phyloP scores from a whole-genome alignment of 2,329 filamentous ascomycete genomes.

The Setomelanomma holmii region DNA sequence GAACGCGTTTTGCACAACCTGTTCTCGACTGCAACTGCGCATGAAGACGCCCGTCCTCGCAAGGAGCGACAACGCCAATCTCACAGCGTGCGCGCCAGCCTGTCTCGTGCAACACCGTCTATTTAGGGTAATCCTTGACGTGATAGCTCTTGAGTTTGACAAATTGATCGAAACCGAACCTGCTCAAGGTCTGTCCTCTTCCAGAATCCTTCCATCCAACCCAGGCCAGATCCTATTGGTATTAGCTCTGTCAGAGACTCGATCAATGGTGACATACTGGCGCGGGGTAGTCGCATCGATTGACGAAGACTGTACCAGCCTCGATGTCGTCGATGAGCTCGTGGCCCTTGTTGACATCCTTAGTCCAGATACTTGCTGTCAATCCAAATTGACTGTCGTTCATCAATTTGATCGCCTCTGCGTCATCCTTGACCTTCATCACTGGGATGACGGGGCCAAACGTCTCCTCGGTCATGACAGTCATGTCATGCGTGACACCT shows the following conservation, averaged over 20 bases:
- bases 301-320: slow-evolving; percentile 95
- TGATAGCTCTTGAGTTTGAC: slow-evolving; percentile 97
- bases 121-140: slow-evolving; percentile 77
- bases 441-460: slow-evolving; percentile 93
- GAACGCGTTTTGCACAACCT: slow-evolving; percentile 17
- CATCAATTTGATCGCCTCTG: slow-evolving; percentile 84
- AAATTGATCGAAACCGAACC: slow-evolving; percentile 93
- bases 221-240: slow-evolving; percentile 82
- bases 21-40: background rate
- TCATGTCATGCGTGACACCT: slow-evolving; percentile 81
- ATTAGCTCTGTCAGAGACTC: slow-evolving; percentile 14
- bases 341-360: slow-evolving; percentile 77
- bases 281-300: slow-evolving; percentile 89
- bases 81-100: slow-evolving; percentile 11
- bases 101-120: slow-evolving; percentile 23
- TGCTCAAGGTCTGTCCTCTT: slow-evolving; percentile 86
- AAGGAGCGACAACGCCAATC: slow-evolving; percentile 19
- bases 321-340: slow-evolving; percentile 82
- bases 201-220: slow-evolving; percentile 98
- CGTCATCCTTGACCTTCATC: slow-evolving; percentile 82
- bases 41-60: background rate
- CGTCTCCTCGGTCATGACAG: slow-evolving; percentile 90
- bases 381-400: slow-evolving; percentile 94
- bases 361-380: slow-evolving; percentile 97
- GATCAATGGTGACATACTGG: slow-evolving; percentile 69